Base-by-base conservation (phyloP, 1,284 basidiomycete genomes). In the Marasmius sp. region DNA sequence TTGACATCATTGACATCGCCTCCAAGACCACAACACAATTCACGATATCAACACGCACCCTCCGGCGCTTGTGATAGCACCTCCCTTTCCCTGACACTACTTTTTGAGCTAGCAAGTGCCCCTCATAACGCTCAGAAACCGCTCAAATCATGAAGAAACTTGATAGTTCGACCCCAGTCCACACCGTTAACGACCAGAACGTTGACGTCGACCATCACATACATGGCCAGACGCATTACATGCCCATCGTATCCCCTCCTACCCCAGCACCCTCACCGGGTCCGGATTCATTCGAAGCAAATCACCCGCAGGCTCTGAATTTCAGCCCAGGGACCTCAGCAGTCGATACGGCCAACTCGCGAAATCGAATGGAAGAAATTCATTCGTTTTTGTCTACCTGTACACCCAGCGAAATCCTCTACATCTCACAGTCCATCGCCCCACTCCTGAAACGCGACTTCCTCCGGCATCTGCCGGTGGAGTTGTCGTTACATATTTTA, bases 391-490 rank as follows among this genome's bases (percentile, higher is more conserved):
- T 95, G 8, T 74, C 79, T 48, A 81, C 87, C 51, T 89, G 93
- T 67, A 84, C 85, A 1, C 83, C 89, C 2, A 79, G 86, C 9
- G 94, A 97, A 69, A 87, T 97, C 12, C 81, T 92, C 14, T 91
- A 90, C 71, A 82, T 97, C 60, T 92, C 91, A 0, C 82, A 82
- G 9, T 81, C 80, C 58, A 91, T 98, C 72, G 81, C 88, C 0
- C 93, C 94, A 0, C 83, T 92, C 37, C 86, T 98, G 67, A 91
- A 92, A 70, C 87, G 93, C 6, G 95, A 98, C 73, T 96, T 97
- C 72, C 80, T 98, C 27, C 77, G 82, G 5, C 87, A 90, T 34
- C 80, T 98, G 0, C 97, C 97, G 0, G 78, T 87, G 16, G 97
- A 99, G 74, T 81, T 99, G 38, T 85, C 89, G 0, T 76, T 97